A percentile compares a stretch with the other conserved stretches of the same genome.
Conservation (phyloP, 2,329 filamentous ascomycete genomes). For the Fusarium sp. region DNA sequence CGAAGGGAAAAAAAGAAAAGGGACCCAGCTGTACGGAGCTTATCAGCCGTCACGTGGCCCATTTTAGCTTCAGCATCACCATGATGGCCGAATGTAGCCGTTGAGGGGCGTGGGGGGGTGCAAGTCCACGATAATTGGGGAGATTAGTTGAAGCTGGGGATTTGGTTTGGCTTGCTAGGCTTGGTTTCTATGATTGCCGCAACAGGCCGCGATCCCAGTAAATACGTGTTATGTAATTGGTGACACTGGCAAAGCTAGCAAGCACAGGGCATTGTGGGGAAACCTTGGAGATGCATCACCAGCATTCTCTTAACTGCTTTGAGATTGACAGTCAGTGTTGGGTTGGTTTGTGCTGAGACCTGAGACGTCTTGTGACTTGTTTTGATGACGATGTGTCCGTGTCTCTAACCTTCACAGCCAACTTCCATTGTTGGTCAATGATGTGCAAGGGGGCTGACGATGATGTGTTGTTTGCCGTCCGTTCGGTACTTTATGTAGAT, state of each 20-base stretch:
- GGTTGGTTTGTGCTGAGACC: conserved; percentile 2
- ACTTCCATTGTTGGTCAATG: not conserved
- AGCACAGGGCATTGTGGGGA: conserved; percentile 29
- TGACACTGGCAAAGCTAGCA: not conserved
- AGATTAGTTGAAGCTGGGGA: conserved; percentile 21
- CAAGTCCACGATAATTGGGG: conserved; percentile 20
- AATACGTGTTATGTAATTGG: conserved; percentile 34
- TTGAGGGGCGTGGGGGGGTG: conserved; percentile 13
- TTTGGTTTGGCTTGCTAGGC: not conserved
- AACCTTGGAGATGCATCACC: conserved; percentile 25
- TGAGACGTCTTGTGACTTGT: conserved; percentile 18
- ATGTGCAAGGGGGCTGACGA: not conserved
- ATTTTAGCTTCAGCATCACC: not conserved
- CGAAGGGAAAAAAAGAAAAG: not conserved
- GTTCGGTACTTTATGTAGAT: conserved; percentile 9
- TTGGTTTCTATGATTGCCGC: conserved; percentile 38
- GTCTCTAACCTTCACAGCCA: not conserved
- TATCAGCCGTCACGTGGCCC: conserved; percentile 41
- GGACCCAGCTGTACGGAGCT: conserved; percentile 33
- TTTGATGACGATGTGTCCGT: conserved; percentile 4
- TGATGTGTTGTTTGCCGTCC: conserved; percentile 1
- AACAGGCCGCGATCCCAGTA: conserved; percentile 32
- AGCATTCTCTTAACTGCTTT: conserved; percentile 22
- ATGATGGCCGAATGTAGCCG: conserved; percentile 40
- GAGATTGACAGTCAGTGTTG: conserved; percentile 5